phyloP scores from a whole-genome alignment of 192 early-diverging fungal species.

The Mortierella hygrophila region DNA sequence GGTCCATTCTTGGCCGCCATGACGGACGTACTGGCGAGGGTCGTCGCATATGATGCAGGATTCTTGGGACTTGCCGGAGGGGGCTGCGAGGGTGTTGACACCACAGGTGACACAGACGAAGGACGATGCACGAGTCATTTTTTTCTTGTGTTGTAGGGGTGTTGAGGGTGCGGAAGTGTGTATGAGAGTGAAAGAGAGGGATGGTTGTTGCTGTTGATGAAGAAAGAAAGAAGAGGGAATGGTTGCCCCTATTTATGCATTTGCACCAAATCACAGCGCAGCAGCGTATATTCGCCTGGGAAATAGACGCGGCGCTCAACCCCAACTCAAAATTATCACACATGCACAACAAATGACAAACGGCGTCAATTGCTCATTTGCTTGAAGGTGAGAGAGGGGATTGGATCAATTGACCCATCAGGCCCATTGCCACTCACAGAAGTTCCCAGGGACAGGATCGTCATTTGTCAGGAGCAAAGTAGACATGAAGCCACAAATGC shows the following conservation, averaged over 20 bases:
- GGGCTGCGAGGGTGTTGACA: slow-evolving; percentile 18
- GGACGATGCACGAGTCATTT: slow-evolving; percentile 16
- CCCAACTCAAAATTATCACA: no score
- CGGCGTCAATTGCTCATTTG: no score
- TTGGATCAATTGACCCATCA: no score
- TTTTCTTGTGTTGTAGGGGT: neutral
- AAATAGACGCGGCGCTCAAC: no score
- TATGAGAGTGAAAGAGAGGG: neutral
- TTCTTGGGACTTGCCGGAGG: slow-evolving; percentile 7
- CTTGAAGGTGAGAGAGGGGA: no score
- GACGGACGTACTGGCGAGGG: slow-evolving; percentile 42
- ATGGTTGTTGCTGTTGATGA: neutral
- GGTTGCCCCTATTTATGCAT: neutral
- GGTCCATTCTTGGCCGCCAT: slow-evolving; percentile 42
- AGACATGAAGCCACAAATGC: no score
- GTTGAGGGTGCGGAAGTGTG: neutral
- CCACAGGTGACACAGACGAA: slow-evolving; percentile 48
- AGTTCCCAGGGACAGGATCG: no score
- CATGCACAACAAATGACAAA: no score
- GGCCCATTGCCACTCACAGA: no score
- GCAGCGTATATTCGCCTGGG: neutral
- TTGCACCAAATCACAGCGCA: slow-evolving; percentile 2
- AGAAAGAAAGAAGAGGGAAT: neutral
- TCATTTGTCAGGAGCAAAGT: no score
- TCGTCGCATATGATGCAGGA: slow-evolving; percentile 45